Base-by-base conservation (phyloP, 306 rosid species). In the Fragaria iinumae region DNA sequence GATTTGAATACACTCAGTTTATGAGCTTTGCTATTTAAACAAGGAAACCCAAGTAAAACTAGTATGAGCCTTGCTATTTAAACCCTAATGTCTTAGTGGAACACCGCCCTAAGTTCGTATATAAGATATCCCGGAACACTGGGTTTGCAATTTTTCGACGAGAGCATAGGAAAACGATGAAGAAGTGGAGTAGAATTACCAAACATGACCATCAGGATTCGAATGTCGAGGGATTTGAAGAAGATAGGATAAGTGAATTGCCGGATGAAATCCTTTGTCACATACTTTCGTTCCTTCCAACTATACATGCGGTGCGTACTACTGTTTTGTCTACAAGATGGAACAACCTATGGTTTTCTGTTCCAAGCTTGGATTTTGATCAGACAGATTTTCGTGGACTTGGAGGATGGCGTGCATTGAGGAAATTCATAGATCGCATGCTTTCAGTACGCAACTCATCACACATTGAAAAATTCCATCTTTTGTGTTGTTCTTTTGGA, bases 241-340 rank as follows among this genome's bases (percentile, higher is more conserved):
- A 23, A 59, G 66, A 59, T 59, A 59, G 66, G 66, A 25, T 59
- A 25, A 59, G 66, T 59, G 66, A 59, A 59, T 59, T 59, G 18
- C 66, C 66, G 17, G 38, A 60, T 25, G 5, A 6, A 13, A 16
- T 60, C 4, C 65, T 59, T 25, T 59, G 66, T 25, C 66, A 60
- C 20, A 27, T 60, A 27, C 38, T 60, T 25, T 25, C 66, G 8
- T 60, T 23, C 66, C 38, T 60, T 60, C 66, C 66, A 27, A 25
- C 38, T 25, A 1, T 60, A 12, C 29, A 13, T 60, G 17, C 12
- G 0, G 65, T 59, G 36, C 38, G 8, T 32, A 59, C 66, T 17
- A 11, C 66, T 32, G 66, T 25, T 59, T 12, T 59, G 36, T 59
- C 66, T 60, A 27, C 18, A 36, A 60, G 66, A 27, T 60, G 17